Evolutionary conservation across 352 stramenopile species (phyloP), one percentile per base, ranked within the genome.

Genomic region (Pythium monospermum): DNA sequence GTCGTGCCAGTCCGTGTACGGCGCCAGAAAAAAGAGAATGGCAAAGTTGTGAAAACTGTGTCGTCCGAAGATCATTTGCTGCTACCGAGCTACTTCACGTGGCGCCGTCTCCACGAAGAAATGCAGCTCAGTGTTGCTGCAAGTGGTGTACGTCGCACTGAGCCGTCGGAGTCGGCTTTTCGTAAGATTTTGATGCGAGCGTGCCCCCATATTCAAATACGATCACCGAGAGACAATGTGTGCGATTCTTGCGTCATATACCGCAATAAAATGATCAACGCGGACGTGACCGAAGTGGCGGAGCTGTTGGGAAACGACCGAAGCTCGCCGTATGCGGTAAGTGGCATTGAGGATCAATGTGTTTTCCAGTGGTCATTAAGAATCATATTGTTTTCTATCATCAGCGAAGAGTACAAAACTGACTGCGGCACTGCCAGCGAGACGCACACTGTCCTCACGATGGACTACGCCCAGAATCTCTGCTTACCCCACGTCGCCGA

Each of bases 381-480:
- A 25, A 48, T 56, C 26, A 56, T 48, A 46, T 54, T 38, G 36
- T 16, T 40, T 51, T 42, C 26, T n/a, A 19, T 13, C 19, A n/a
- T 15, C 28, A 53, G 46, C 19, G 5, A 19, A 12, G 23, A 54
- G 36, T 54, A 56, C 49, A 48, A 45, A 2, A 21, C 18, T 4
- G 47, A 54, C 36, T 41, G 12, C 18, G 49, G 26, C 12, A 48
- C 37, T 11, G 27, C 27, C 16, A 31, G 18, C 26, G 49, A 44
- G 8, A 35, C 37, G 15, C 23, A 46, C 32, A 27, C 40, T 6
- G 51, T 58, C 10, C n/a, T 44, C 16, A 59, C 51, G 6, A 59
- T 52, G 22, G 51, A 59, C 36, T 59, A 31, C 26, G 32, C 51
- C 4, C 42, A 52, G 19, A 53, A 59, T 21, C 2, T 51, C 0